Conservation (phyloP, 2,329 filamentous ascomycete species). For the Clonostachys chloroleuca region DNA sequence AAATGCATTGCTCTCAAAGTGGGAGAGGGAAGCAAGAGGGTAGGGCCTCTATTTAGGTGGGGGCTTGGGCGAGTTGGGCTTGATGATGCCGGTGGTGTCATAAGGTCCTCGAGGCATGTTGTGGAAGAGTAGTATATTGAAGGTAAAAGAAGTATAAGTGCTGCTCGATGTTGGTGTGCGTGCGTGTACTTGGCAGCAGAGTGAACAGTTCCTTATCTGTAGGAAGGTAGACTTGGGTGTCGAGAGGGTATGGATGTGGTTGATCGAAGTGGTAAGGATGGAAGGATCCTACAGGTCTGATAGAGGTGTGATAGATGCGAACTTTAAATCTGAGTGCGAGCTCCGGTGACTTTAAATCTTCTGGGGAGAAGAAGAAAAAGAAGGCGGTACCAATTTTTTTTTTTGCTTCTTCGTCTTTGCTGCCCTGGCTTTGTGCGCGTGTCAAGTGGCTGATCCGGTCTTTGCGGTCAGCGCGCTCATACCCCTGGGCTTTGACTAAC, state of each 20-base stretch:
- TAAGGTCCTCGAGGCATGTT: slow-evolving; percentile 28
- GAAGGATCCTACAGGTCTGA: too few relatives aligned
- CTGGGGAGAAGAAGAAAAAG: too few relatives aligned
- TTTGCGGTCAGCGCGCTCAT: too few relatives aligned
- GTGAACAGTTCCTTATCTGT: too few relatives aligned
- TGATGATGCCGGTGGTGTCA: slow-evolving; percentile 28
- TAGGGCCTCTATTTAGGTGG: slow-evolving; percentile 27
- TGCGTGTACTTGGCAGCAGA: too few relatives aligned
- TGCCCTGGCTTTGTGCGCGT: not conserved
- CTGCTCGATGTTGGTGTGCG: not conserved
- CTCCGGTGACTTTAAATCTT: too few relatives aligned
- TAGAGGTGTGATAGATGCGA: too few relatives aligned
- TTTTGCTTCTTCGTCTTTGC: not conserved
- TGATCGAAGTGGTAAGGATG: too few relatives aligned
- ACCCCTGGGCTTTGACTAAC: too few relatives aligned
- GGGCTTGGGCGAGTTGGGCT: slow-evolving; percentile 24
- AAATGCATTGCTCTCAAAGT: too few relatives aligned
- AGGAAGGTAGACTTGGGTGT: not conserved
- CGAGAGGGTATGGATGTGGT: not conserved
- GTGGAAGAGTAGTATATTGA: not conserved
- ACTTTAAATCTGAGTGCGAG: too few relatives aligned
- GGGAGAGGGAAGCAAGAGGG: slow-evolving; percentile 8
- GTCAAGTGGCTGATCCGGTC: too few relatives aligned
- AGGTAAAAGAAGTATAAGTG: slow-evolving; percentile 1
- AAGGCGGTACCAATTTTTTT: not conserved